Evolutionary conservation across 1,284 basidiomycete genomes (phyloP).

Genomic region (Phylloporus sp.): DNA sequence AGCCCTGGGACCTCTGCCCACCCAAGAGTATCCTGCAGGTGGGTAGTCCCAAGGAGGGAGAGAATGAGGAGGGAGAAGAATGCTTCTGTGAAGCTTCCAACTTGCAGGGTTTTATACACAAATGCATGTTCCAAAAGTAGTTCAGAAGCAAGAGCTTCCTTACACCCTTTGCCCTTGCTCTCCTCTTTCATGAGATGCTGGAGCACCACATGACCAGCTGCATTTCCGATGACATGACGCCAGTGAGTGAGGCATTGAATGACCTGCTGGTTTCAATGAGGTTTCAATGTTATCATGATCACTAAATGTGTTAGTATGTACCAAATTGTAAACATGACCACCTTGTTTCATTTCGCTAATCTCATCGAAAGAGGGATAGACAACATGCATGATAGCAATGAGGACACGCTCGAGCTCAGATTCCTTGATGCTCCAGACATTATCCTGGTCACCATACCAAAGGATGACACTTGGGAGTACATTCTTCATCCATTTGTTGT

Average conservation of each 20-base stretch:
- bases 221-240: not conserved
- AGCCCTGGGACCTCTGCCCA: no score
- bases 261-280: not conserved
- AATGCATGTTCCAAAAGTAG: not conserved
- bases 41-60: no score
- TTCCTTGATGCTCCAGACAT: not conserved
- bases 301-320: no score
- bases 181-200: no score
- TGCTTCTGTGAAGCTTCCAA: no score
- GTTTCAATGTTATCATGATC: no score
- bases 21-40: no score
- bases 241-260: not conserved
- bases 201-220: not conserved
- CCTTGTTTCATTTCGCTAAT: not conserved
- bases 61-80: no score
- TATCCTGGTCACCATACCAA: slow-evolving; percentile 3
- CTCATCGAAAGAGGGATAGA: not conserved
- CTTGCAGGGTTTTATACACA: no score
- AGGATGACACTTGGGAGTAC: not conserved
- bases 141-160: not conserved
- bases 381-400: not conserved
- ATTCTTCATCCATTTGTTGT: not conserved
- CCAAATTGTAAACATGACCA: no score
- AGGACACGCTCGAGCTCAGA: no score
- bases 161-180: no score